Evolutionary conservation across 2,329 filamentous ascomycete genomes (phyloP).

Genomic region (Fusarium sacchari): DNA sequence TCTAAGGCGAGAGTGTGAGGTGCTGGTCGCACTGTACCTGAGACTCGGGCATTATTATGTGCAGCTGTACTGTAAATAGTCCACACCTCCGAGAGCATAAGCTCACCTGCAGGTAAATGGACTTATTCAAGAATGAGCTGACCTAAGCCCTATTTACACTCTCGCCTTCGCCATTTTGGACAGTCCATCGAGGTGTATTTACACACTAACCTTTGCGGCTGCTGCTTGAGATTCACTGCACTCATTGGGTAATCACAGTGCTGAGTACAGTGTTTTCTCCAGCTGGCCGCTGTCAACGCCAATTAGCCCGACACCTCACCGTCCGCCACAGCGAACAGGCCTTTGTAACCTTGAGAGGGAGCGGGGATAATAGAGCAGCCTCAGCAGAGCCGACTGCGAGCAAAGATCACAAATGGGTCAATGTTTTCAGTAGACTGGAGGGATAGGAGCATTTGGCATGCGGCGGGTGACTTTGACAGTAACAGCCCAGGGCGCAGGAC

Average conservation of each 20-base stretch:
- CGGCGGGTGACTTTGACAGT: conserved; percentile 15
- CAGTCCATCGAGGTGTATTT: not conserved
- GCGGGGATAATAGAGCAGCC: conserved; percentile 10
- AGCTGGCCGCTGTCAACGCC: not conserved
- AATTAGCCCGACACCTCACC: conserved; percentile 17
- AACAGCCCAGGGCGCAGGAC: conserved; percentile 19
- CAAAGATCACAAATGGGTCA: conserved; percentile 19
- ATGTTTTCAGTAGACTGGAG: conserved; percentile 17
- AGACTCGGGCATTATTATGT: not conserved
- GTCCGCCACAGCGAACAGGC: conserved; percentile 15
- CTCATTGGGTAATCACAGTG: conserved; percentile 10
- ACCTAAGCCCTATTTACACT: conserved; percentile 17
- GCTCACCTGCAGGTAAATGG: conserved; percentile 27
- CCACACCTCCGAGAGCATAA: conserved; percentile 28
- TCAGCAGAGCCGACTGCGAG: conserved; percentile 4
- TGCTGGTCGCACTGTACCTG: conserved; percentile 9
- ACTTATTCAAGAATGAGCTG: conserved; percentile 16
- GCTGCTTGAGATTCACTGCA: not conserved
- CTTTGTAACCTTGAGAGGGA: conserved; percentile 24
- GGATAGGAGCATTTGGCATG: conserved; percentile 11
- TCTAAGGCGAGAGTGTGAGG: not conserved
- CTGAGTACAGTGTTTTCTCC: conserved; percentile 26
- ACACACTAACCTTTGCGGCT: not conserved
- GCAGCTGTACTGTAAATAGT: conserved; percentile 23
- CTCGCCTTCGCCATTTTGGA: not conserved